phyloP scores from a whole-genome alignment of 2,329 filamentous ascomycete genomes.

The Colletotrichum lini region DNA sequence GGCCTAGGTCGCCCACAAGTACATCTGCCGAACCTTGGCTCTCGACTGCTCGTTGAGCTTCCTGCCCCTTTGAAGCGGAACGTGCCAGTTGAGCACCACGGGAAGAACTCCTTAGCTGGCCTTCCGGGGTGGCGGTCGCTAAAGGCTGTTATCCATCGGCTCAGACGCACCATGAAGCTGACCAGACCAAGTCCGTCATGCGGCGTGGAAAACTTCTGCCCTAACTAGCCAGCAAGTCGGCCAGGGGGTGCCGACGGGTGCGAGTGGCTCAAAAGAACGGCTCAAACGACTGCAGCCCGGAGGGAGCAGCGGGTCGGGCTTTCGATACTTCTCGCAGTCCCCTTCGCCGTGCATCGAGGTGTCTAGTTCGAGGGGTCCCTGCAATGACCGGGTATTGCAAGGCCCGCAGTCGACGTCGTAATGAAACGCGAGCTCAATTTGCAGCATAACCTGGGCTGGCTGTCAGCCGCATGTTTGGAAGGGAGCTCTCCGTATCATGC shows the following conservation, averaged over 20 bases:
- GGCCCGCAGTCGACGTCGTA: neutral
- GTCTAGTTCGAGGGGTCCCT: neutral
- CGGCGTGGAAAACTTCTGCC: neutral
- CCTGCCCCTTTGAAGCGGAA: slow-evolving; percentile 17
- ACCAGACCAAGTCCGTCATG: neutral
- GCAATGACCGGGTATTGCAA: neutral
- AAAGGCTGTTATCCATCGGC: neutral
- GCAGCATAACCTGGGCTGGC: neutral
- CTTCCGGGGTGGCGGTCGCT: neutral
- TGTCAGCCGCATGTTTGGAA: slow-evolving; percentile 25
- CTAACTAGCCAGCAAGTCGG: neutral
- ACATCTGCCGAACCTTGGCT: neutral
- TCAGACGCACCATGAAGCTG: neutral
- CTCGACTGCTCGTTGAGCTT: neutral
- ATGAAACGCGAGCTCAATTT: slow-evolving; percentile 6
- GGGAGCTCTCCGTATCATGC: slow-evolving; percentile 17
- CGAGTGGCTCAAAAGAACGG: neutral
- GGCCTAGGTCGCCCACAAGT: neutral
- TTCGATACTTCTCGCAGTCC: neutral
- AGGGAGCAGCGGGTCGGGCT: neutral
- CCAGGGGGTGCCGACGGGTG: neutral
- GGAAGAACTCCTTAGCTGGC: no score
- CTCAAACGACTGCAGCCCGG: neutral
- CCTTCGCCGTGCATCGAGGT: neutral
- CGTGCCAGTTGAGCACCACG: neutral